Conservation (phyloP, 2,329 filamentous ascomycete species). For the Ciborinia camelliae region DNA sequence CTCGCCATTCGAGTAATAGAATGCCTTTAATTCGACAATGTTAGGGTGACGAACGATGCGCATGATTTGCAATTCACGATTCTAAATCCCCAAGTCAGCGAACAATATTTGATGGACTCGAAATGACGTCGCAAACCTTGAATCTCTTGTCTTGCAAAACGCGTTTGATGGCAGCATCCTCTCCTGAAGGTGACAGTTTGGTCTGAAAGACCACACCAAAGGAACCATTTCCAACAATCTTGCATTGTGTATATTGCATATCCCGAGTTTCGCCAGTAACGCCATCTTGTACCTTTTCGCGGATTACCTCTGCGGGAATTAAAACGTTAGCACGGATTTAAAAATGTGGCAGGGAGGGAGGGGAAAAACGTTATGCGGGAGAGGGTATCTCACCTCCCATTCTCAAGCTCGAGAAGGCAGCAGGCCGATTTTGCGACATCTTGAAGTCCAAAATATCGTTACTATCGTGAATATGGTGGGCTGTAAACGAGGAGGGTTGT, state of each 20-base stretch:
- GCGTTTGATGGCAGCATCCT: constrained; percentile 98
- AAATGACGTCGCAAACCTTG: constrained; percentile 65
- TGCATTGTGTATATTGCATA: constrained; percentile 97
- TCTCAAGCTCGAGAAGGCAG: constrained; percentile 82
- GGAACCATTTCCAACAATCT: constrained; percentile 98
- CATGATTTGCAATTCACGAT: constrained; percentile 99
- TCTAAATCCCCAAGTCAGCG: constrained; percentile 54
- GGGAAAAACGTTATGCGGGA: constrained; percentile 21
- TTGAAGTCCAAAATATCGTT: constrained; percentile 37
- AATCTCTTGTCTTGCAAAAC: constrained; percentile 99
- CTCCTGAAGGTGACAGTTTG: constrained; percentile 93
- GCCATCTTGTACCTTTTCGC: constrained; percentile 98
- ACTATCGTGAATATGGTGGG: constrained; percentile 42
- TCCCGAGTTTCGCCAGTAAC: constrained; percentile 94
- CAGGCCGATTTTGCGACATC: constrained; percentile 90
- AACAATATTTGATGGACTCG: background rate
- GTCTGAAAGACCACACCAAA: constrained; percentile 99
- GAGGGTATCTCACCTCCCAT: constrained; percentile 77
- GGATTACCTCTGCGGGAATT: constrained; percentile 79
- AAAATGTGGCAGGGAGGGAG: background rate
- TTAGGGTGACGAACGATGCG: constrained; percentile 98
- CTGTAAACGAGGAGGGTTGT: constrained; percentile 46
- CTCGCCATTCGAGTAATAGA: constrained; percentile 99
- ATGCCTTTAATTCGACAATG: constrained; percentile 97
- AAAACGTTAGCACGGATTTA: constrained; percentile 25